Evolutionary conservation across 176 grass and related monocot genomes (phyloP).

Genomic region (Eremochloa ophiuroides): DNA sequence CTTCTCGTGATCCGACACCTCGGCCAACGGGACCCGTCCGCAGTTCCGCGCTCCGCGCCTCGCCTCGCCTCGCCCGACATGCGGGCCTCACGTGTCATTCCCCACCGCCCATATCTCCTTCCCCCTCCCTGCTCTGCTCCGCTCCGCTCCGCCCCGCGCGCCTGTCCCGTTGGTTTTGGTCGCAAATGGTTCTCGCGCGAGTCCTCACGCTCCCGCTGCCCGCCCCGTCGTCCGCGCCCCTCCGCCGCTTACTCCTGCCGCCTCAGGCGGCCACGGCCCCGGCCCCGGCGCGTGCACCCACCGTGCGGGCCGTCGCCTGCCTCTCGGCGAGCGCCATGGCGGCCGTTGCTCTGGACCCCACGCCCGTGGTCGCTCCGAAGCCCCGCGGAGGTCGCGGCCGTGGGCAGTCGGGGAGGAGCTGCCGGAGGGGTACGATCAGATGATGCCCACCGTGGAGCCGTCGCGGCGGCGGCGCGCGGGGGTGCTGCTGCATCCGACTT

Average conservation of each 20-base stretch:
- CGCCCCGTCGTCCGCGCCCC: background rate
- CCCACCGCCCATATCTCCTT: background rate
- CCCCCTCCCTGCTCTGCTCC: background rate
- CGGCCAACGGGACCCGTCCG: background rate
- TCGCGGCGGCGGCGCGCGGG: slow-evolving; percentile 57
- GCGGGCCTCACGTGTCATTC: slow-evolving; percentile 25
- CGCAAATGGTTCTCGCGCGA: slow-evolving; percentile 27
- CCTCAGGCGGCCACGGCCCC: background rate
- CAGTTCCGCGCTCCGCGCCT: background rate
- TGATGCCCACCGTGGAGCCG: slow-evolving; percentile 46
- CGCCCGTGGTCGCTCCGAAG: background rate
- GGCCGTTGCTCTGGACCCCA: background rate
- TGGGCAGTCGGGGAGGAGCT: slow-evolving; percentile 57
- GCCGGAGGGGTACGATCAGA: slow-evolving; percentile 62
- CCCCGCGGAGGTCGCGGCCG: slow-evolving; percentile 1
- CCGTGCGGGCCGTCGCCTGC: slow-evolving; percentile 10
- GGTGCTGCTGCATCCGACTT: slow-evolving; percentile 75
- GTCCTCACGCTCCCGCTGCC: slow-evolving; percentile 17
- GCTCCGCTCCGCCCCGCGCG: background rate
- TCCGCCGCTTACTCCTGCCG: background rate
- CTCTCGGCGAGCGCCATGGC: slow-evolving; percentile 6
- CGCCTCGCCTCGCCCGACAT: background rate
- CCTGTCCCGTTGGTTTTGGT: background rate
- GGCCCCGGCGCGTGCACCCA: background rate
- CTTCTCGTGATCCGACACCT: slow-evolving; percentile 27